Base-by-base conservation (phyloP, 345 rosid genomes). In the Euphorbia peplus region DNA sequence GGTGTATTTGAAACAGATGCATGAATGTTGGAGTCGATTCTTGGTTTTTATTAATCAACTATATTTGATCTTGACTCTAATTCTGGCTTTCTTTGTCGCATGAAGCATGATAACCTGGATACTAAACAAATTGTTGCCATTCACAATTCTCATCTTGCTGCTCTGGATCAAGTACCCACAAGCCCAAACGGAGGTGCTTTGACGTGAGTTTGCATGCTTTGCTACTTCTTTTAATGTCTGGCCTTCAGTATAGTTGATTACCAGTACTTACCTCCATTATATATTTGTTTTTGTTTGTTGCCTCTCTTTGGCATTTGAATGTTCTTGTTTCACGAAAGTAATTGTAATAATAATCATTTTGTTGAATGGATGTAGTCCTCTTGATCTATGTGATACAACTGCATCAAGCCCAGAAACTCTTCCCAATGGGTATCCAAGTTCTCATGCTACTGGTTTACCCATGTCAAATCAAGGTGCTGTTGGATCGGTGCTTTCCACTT, bases 131-230 rank as follows among this genome's bases (percentile, higher is more conserved):
- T 84, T 57, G 81, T 81, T 58, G 74, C 83, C 47, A 85, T 79
- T 61, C 99, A 95, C 85, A 82, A 79, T 84, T 95, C 99, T 78
- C 91, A 87, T 73, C 76, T 75, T 69, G 73, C 76, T 75, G 90
- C 99, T 71, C 88, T 95, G 59, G 84, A 93, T 73, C 98, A 88
- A 88, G 90, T 79, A 83, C 78, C 96, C 95, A 11, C 92, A 83
- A 91, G 86, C 83, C 82, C 77, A 55, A 90, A 83, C 80, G 98
- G 97, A 69, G 75, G 80, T 55, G 32, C 81, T 60, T 79, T 86
- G 66, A 87, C 88, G 99, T 95, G 86, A 87, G 98, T 79, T 55
- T 59, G 78, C 35, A 18, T 41, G 47, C 67, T 63, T 59, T 18
- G 57, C 50, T 70, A 41, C 65, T 18, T 73, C 4, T 60, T n/a